Conservation (phyloP, 176 grass and related monocot species). For the Oryza meridionalis region DNA sequence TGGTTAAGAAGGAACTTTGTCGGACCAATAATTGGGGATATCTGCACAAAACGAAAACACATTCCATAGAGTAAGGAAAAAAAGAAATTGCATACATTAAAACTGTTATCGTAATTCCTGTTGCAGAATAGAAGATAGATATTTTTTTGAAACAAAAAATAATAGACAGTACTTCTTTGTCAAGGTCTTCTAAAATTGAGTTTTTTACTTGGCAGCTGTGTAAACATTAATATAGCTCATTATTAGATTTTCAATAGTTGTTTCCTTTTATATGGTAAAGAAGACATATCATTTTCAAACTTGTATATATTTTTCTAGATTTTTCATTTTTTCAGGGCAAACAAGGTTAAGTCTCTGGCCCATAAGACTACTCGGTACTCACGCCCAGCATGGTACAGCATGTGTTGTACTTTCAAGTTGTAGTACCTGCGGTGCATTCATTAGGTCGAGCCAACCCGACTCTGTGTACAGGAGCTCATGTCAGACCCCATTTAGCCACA, state of each 20-base stretch:
- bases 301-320: neutral
- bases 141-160: neutral
- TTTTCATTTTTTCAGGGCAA: neutral
- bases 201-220: neutral
- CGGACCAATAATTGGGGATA: slow-evolving; percentile 76
- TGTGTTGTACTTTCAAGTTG: neutral
- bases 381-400: neutral
- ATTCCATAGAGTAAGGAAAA: slow-evolving; percentile 16
- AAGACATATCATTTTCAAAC: neutral
- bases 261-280: neutral
- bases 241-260: neutral
- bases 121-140: neutral
- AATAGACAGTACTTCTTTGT: too few species aligned
- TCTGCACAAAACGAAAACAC: slow-evolving; percentile 42
- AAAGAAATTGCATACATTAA: neutral
- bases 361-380: neutral
- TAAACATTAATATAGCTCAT: neutral
- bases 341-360: neutral
- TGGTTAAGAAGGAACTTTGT: slow-evolving; percentile 63
- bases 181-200: neutral
- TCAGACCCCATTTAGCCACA: neutral
- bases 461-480: neutral
- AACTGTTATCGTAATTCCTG: neutral
- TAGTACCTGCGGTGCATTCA: neutral
- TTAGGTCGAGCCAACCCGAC: neutral